Percentiles rank a stretch among this genome's conserved stretches.
These are phyloP conservation scores for Euptelea pleiosperma DNA, from an alignment of 164 flowering plant species.

Conservation along the genomic window DNA sequence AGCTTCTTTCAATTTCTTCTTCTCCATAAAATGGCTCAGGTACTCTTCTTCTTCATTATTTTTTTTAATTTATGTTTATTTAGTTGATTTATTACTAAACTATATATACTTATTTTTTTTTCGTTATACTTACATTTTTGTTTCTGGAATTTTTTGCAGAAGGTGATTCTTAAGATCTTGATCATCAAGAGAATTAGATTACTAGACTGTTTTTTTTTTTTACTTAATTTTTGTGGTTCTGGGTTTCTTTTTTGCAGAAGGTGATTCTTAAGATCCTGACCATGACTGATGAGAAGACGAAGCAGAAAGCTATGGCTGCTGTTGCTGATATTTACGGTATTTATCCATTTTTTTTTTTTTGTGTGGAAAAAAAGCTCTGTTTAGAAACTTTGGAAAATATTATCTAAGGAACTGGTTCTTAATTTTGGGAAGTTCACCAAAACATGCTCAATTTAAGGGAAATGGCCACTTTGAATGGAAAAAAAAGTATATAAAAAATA, in stretches of 20 bases:
- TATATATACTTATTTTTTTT: background rate
- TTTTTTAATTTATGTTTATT: background rate
- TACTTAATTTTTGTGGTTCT: no score
- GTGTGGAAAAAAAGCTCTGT: background rate
- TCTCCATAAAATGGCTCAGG: slow-evolving; percentile 16
- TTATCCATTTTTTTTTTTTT: background rate
- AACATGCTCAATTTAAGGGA: no score
- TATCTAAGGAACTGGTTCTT: no score
- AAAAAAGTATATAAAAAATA: background rate
- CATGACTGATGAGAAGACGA: slow-evolving; percentile 82
- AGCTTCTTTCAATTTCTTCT: background rate
- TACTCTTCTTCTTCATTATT: background rate
- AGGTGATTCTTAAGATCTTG: no score
- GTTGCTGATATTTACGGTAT: slow-evolving; percentile 77
- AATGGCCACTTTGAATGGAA: background rate
- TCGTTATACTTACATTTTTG: background rate
- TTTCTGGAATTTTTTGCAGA: slow-evolving; percentile 35
- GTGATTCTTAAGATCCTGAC: slow-evolving; percentile 66
- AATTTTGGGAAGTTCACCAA: no score
- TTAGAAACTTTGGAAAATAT: no score
- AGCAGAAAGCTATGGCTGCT: slow-evolving; percentile 86
- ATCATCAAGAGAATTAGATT: no score
- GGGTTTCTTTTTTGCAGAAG: no score
- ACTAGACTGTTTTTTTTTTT: no score
- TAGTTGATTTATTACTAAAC: background rate